Evolutionary conservation across 176 grass and related monocot species (phyloP).

Genomic region (Cymbopogon citratus): DNA sequence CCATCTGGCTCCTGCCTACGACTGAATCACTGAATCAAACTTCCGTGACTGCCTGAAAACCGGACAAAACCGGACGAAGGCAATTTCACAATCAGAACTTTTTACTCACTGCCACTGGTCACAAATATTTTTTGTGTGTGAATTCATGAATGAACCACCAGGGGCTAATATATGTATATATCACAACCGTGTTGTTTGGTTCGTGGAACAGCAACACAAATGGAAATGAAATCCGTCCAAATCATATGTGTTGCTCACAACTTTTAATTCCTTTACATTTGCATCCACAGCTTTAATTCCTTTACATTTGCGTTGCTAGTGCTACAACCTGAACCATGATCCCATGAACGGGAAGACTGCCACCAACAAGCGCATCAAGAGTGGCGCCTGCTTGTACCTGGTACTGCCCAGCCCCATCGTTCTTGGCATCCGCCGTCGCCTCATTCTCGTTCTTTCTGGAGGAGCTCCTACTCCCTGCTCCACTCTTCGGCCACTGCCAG

Average conservation of each 20-base stretch:
- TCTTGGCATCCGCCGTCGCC: slow-evolving; percentile 28
- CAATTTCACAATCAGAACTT: background rate
- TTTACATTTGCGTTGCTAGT: background rate
- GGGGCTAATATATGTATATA: background rate
- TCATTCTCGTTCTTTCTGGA: background rate
- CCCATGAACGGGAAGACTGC: slow-evolving; percentile 87
- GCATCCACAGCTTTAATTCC: too few relatives aligned
- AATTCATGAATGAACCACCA: background rate
- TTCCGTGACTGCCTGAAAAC: background rate
- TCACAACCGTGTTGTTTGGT: background rate
- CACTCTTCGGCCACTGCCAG: background rate
- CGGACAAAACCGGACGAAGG: too few relatives aligned
- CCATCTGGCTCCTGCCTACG: too few relatives aligned
- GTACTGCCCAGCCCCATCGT: slow-evolving; percentile 22
- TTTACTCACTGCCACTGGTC: background rate
- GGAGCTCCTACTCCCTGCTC: background rate
- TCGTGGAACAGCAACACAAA: background rate
- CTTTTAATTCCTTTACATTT: background rate
- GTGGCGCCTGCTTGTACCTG: slow-evolving; percentile 55
- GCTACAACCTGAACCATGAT: slow-evolving; percentile 57
- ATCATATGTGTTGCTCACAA: background rate
- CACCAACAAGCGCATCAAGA: slow-evolving; percentile 66
- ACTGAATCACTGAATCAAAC: slow-evolving; percentile 4
- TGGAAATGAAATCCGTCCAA: background rate
- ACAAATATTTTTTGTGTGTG: background rate